Evolutionary conservation across 2,329 filamentous ascomycete species (phyloP).

Genomic region (Tolypocladium cylindrosporum): DNA sequence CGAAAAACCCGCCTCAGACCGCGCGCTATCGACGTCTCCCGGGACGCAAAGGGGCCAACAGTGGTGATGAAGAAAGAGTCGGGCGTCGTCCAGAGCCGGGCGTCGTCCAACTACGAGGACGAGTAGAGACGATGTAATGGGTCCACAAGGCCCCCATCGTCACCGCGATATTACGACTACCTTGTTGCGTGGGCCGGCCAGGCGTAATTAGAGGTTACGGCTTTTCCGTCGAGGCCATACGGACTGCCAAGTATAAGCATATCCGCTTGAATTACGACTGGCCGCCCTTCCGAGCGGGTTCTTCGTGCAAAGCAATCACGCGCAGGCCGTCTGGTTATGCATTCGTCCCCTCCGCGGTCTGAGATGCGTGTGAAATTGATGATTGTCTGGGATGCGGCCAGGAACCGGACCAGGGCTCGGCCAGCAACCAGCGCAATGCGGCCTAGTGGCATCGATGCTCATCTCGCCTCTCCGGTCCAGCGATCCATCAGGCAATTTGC

Average conservation of each 20-base stretch:
- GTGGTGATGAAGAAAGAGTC: background rate
- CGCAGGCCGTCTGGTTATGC: background rate
- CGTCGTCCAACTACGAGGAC: background rate
- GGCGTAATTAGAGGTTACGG: no score
- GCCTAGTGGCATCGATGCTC: background rate
- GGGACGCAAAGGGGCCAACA: background rate
- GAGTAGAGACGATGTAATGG: background rate
- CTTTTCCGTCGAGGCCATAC: no score
- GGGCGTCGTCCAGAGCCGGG: background rate
- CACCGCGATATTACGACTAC: no score
- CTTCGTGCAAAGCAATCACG: background rate
- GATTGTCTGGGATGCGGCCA: background rate
- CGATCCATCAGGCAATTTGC: background rate
- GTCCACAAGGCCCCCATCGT: background rate
- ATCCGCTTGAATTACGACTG: no score
- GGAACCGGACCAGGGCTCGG: background rate
- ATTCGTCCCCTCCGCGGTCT: background rate
- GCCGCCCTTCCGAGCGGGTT: background rate
- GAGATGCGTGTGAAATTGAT: background rate
- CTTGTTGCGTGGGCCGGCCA: no score
- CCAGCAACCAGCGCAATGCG: background rate
- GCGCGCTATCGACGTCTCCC: no score
- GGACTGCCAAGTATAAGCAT: no score
- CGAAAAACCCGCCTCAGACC: no score
- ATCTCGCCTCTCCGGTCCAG: background rate